Evolutionary conservation across 768 basidiomycete genomes (phyloP), one percentile per base, ranked within the genome.

Genomic region (Trichaptum fuscoviolaceum): DNA sequence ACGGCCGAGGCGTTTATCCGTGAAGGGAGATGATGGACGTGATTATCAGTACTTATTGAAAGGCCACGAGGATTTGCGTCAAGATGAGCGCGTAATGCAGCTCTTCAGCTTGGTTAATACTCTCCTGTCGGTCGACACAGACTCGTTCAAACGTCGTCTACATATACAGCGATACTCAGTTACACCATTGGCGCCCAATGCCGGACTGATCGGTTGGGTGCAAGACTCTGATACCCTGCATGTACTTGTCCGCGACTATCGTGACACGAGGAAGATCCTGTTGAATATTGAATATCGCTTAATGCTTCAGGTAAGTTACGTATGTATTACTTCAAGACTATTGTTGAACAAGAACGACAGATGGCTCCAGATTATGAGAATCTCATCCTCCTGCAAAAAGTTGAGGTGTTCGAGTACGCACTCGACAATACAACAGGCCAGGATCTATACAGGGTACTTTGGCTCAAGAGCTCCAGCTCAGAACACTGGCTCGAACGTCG

Each of bases 361-460:
- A 99, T 98, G 96, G 97, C 97, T 9, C 96, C 97, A 10, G 96
- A 99, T 74, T 99, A 99, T 76, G 96, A 99, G 76, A 93, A 90
- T 72, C 81, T 99, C 34, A 94, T 91, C 34, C 81, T 98, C 5
- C 84, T 99, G 63, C 96, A 99, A 75, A 99, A 99, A 81, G 93
- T 99, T 57, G 97, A 99, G 75, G 97, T 99, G 2, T 99, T 99
- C 78, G 95, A 99, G 76, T 98, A 99, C 71, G 96, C 97, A 7
- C 82, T 99, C 58, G 96, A 99, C 77, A 98, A 99, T 73, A 99
- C 97, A 1, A 98, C 95, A 0, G 97, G 97, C 1, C 97, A 99
- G 77, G 97, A 99, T 74, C 81, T 99, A 15, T 99, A 99, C 76
- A 84, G 95, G 15, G 95, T 99, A 10, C 79, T 99, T 17, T 99